Evolutionary conservation across 176 grass and related monocot genomes (phyloP).

Genomic region (Melocanna baccifera): DNA sequence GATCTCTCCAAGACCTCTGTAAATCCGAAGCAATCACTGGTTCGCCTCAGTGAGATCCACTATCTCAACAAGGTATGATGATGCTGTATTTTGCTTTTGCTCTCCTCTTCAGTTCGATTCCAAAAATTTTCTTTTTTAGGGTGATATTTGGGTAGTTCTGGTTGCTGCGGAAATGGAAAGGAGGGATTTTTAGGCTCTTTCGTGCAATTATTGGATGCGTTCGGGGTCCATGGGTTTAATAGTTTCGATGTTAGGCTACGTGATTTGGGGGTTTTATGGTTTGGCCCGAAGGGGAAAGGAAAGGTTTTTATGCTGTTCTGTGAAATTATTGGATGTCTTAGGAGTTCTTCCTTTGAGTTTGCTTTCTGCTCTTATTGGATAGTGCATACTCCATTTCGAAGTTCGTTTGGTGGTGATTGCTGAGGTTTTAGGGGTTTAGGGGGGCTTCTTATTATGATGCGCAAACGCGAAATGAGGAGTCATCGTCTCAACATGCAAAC

Average conservation of each 20-base stretch:
- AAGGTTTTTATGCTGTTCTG: not conserved
- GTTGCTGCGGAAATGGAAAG: not conserved
- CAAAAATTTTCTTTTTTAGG: not conserved
- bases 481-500: not conserved
- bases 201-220: not conserved
- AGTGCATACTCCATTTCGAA: not conserved
- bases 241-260: not conserved
- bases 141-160: not conserved
- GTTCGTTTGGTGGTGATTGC: not conserved
- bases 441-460: not conserved
- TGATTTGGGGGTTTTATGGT: not conserved
- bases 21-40: not conserved
- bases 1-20: conserved; percentile 15
- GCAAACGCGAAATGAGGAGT: not conserved
- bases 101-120: not conserved
- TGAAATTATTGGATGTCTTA: not conserved
- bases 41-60: not conserved
- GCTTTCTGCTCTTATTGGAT: not conserved
- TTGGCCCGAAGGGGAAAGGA: not conserved
- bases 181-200: not conserved
- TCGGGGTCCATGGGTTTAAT: not conserved
- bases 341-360: not conserved
- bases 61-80: not conserved
- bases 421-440: conserved; percentile 17
- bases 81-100: not conserved